Conservation (phyloP, 2,329 filamentous ascomycete species). For the Alternaria dauci region DNA sequence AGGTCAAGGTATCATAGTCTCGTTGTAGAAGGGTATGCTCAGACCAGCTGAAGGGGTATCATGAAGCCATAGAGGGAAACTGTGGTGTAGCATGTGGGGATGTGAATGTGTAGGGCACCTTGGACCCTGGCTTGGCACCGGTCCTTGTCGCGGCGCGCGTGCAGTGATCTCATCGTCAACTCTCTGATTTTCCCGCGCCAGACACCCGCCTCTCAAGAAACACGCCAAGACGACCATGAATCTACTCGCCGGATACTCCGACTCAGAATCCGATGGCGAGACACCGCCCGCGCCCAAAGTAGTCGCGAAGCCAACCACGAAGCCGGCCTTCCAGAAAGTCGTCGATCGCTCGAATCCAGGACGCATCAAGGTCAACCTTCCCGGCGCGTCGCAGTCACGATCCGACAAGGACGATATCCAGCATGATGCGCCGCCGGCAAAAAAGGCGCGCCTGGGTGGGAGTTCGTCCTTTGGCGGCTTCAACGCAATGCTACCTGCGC, state of each 20-base stretch:
- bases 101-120: conserved; percentile 10
- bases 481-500: conserved; percentile 85
- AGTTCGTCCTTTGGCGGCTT: conserved; percentile 78
- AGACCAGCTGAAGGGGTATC: conserved; percentile 46
- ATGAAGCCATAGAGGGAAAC: conserved; percentile 17
- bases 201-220: conserved; percentile 1
- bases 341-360: conserved; percentile 81
- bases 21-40: conserved; percentile 22
- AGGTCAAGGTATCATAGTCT: conserved; percentile 28
- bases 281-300: conserved; percentile 42
- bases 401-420: conserved; percentile 54
- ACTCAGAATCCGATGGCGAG: conserved; percentile 75
- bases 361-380: conserved; percentile 84
- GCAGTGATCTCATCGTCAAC: conserved; percentile 25
- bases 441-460: conserved; percentile 70
- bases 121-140: conserved; percentile 34
- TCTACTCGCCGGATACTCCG: conserved; percentile 79
- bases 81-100: conserved; percentile 15
- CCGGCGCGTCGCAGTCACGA: conserved; percentile 59
- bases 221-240: conserved; percentile 64
- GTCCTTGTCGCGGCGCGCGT: conserved; percentile 20
- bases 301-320: conserved; percentile 54
- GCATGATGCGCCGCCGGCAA: conserved; percentile 64
- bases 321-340: conserved; percentile 78
- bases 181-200: conserved; percentile 6